phyloP scores from a whole-genome alignment of 2,329 filamentous ascomycete genomes.

The Xylariaceae sp. region DNA sequence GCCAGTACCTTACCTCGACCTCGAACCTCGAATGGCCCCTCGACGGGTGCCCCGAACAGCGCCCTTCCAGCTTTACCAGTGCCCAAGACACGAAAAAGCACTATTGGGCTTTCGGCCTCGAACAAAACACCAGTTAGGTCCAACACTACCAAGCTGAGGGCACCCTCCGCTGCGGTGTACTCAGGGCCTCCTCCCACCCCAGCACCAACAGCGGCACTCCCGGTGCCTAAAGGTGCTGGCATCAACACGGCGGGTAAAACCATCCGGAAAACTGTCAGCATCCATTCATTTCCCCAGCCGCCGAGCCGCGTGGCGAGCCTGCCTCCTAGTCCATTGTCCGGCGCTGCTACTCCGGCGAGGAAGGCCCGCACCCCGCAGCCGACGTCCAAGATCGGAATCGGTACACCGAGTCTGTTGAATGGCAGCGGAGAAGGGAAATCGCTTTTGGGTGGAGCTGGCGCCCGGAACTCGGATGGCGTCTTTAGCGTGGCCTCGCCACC shows the following conservation, averaged over 20 bases:
- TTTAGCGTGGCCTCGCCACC: slow-evolving; percentile 74
- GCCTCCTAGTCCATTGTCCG: slow-evolving; percentile 53
- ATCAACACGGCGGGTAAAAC: slow-evolving; percentile 58
- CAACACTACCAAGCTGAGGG: slow-evolving; percentile 50
- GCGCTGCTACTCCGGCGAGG: slow-evolving; percentile 34
- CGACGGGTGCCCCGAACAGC: slow-evolving; percentile 61
- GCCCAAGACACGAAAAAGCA: slow-evolving; percentile 64
- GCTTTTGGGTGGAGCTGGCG: slow-evolving; percentile 51
- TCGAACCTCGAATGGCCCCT: slow-evolving; percentile 62
- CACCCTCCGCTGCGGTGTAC: slow-evolving; percentile 49
- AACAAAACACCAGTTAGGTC: slow-evolving; percentile 40
- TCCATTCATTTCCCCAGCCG: slow-evolving; percentile 87
- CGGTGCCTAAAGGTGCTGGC: slow-evolving; percentile 46
- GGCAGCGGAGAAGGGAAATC: slow-evolving; percentile 71
- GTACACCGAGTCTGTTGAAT: slow-evolving; percentile 69
- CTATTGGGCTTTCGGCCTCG: slow-evolving; percentile 36
- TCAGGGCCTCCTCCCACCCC: slow-evolving; percentile 40
- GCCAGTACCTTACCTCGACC: slow-evolving; percentile 59
- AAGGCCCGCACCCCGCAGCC: slow-evolving; percentile 46
- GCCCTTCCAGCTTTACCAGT: slow-evolving; percentile 69
- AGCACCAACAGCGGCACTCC: slow-evolving; percentile 44
- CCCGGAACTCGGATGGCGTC: slow-evolving; percentile 65
- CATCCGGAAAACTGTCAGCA: slow-evolving; percentile 82
- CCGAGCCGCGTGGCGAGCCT: slow-evolving; percentile 61
- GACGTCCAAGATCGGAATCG: slow-evolving; percentile 45